Conservation (phyloP, 306 rosid genomes). For the Sicyos edulis region DNA sequence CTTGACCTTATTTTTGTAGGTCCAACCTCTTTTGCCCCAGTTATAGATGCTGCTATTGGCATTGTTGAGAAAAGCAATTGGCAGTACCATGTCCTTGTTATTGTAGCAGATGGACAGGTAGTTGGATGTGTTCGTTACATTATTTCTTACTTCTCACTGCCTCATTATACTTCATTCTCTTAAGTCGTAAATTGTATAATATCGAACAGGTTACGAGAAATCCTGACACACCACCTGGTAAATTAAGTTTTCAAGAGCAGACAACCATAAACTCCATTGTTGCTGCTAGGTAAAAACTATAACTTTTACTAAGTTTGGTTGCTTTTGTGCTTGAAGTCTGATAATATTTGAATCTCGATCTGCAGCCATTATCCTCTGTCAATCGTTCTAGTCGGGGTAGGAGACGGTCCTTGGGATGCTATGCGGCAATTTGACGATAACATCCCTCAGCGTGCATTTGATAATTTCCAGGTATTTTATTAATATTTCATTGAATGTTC, state of each 20-base stretch:
- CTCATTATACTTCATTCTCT: neutral
- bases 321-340: slow-evolving; percentile 22
- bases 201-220: slow-evolving; percentile 57
- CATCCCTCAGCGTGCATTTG: slow-evolving; percentile 73
- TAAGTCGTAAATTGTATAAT: slow-evolving; percentile 13
- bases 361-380: slow-evolving; percentile 83
- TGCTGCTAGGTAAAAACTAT: slow-evolving; percentile 68
- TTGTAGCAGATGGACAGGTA: slow-evolving; percentile 98
- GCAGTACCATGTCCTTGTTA: slow-evolving; percentile 96
- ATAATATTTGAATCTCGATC: slow-evolving; percentile 25
- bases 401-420: slow-evolving; percentile 98
- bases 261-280: slow-evolving; percentile 66
- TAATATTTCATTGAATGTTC: slow-evolving; percentile 10
- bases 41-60: slow-evolving; percentile 76
- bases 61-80: slow-evolving; percentile 67
- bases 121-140: slow-evolving; percentile 19
- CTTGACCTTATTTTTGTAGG: slow-evolving; percentile 40
- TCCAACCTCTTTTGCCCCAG: slow-evolving; percentile 91
- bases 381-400: slow-evolving; percentile 89
- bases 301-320: slow-evolving; percentile 19
- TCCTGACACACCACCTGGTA: slow-evolving; percentile 58
- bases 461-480: slow-evolving; percentile 79
- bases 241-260: slow-evolving; percentile 70
- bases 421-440: slow-evolving; percentile 79
- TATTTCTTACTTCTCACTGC: slow-evolving; percentile 12